Conservation (phyloP, 176 grass and related monocot genomes). For the Calamus simplicifolius region DNA sequence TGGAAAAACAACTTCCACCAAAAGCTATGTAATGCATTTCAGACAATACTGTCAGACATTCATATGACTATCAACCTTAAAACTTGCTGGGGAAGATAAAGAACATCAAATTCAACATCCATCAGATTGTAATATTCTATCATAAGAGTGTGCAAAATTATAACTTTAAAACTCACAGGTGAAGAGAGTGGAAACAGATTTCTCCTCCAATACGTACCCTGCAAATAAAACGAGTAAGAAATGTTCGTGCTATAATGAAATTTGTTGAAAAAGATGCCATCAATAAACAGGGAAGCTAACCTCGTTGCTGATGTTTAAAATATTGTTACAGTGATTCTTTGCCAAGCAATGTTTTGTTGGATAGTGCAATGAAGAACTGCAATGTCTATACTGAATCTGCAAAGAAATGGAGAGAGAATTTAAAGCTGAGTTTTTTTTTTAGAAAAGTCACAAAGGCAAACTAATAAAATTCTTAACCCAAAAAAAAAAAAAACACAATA, state of each 20-base stretch:
- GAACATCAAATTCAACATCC: no score
- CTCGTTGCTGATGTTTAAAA: conserved; percentile 35
- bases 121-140: no score
- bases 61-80: no score
- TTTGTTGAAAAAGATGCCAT: conserved; percentile 5
- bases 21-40: no score
- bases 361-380: conserved; percentile 23
- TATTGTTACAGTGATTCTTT: conserved; percentile 31
- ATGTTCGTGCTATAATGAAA: background rate
- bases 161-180: conserved; percentile 39
- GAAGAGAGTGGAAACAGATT: conserved; percentile 18
- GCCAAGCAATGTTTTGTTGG: conserved; percentile 30
- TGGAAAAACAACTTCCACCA: no score
- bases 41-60: no score
- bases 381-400: conserved; percentile 27
- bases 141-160: no score
- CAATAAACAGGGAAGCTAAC: conserved; percentile 25
- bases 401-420: background rate
- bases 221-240: conserved; percentile 13
- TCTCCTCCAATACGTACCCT: conserved; percentile 48
- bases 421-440: background rate
- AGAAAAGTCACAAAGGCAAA: no score
- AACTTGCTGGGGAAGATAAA: no score
- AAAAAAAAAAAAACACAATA: no score
- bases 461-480: no score